These are phyloP conservation scores for Epichloe sylvatica DNA, from an alignment of 2,329 filamentous ascomycete species.

Conservation along the genomic window DNA sequence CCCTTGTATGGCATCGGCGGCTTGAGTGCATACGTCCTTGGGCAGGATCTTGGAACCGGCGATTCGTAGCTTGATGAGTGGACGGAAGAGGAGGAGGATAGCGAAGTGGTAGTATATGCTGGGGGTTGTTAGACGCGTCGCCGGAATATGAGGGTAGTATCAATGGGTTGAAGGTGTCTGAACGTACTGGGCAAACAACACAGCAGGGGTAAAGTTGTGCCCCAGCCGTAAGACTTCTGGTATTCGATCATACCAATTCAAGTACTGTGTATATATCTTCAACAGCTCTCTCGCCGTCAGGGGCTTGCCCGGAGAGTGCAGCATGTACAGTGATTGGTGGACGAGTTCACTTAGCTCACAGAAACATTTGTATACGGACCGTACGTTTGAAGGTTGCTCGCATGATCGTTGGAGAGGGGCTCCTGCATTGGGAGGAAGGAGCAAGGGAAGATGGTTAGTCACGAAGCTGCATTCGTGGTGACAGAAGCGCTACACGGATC, in stretches of 20 bases:
- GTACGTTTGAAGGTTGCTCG: constrained; percentile 52
- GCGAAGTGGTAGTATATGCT: constrained; percentile 60
- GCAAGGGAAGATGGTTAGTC: not conserved
- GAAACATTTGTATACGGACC: constrained; percentile 54
- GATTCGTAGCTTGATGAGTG: constrained; percentile 51
- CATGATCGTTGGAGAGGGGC: constrained; percentile 39
- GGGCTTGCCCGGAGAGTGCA: constrained; percentile 55
- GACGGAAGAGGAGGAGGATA: constrained; percentile 60
- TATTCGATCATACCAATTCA: constrained; percentile 57
- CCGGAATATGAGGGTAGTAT: not conserved
- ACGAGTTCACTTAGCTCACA: constrained; percentile 61
- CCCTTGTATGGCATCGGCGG: constrained; percentile 44
- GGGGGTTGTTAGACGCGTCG: not conserved
- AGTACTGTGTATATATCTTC: constrained; percentile 51
- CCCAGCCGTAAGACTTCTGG: constrained; percentile 50
- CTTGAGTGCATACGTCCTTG: constrained; percentile 50
- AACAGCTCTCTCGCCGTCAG: constrained; percentile 51
- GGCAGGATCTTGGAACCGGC: constrained; percentile 50
- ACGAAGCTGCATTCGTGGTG: not conserved
- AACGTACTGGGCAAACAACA: constrained; percentile 59
- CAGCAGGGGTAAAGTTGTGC: constrained; percentile 58
- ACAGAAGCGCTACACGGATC: not conserved
- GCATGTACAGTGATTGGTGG: constrained; percentile 54
- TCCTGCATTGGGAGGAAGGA: constrained; percentile 19
- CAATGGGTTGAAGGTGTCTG: not conserved